Conservation (phyloP, 805 yeast genomes). For the Wickerhamiella domercqiae region DNA sequence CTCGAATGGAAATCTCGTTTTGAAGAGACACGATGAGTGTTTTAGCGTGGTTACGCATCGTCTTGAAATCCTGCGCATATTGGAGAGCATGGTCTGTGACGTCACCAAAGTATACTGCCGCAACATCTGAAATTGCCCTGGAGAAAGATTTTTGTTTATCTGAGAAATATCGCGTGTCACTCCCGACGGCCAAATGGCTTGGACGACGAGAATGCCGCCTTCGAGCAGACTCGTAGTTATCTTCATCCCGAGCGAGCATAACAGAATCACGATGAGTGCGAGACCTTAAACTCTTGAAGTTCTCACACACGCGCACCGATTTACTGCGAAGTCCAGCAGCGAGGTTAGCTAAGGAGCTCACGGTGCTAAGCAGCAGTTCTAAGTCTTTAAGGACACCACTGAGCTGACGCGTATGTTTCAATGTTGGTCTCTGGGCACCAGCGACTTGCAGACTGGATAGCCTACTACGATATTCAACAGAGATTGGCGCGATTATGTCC, state of each 20-base stretch:
- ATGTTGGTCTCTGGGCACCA: slow-evolving; percentile 34
- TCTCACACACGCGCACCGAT: background rate
- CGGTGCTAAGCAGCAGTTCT: slow-evolving; percentile 31
- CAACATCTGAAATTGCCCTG: slow-evolving; percentile 25
- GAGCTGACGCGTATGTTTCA: slow-evolving; percentile 36
- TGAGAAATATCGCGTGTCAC: background rate
- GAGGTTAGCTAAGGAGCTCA: slow-evolving; percentile 34
- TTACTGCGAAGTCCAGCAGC: slow-evolving; percentile 28
- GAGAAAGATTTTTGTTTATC: slow-evolving; percentile 10
- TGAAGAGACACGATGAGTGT: slow-evolving; percentile 37
- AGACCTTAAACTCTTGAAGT: slow-evolving; percentile 5
- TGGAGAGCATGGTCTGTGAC: slow-evolving; percentile 40
- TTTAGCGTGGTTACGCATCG: slow-evolving; percentile 38
- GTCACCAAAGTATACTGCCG: slow-evolving; percentile 37
- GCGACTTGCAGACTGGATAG: slow-evolving; percentile 37
- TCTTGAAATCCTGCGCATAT: slow-evolving; percentile 38
- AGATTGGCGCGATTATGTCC: slow-evolving; percentile 38
- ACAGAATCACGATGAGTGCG: no score
- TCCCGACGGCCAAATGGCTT: background rate
- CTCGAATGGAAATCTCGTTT: slow-evolving; percentile 41
- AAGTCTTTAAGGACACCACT: slow-evolving; percentile 42
- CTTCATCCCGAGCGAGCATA: background rate
- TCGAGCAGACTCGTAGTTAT: background rate
- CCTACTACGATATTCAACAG: slow-evolving; percentile 35
- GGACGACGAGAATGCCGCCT: background rate